Base-by-base conservation (phyloP, 371 early-diverging fungal species). In the Zychaea mexicana region DNA sequence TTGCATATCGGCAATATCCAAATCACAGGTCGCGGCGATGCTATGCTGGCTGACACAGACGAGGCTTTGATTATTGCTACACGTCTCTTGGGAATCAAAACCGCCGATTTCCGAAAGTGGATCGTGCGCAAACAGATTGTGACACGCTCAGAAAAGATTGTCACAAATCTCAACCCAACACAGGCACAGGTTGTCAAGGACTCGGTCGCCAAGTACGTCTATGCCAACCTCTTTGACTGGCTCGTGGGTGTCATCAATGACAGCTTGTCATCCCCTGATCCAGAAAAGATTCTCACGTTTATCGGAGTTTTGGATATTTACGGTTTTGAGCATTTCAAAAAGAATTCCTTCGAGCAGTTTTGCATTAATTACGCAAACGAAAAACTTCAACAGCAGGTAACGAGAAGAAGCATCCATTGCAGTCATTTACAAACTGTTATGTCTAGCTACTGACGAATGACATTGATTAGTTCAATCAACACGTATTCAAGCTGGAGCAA, bases 271-370 rank as follows among this genome's bases (percentile, higher is more conserved):
- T 68, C 61, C n/a, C 85, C 88, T 10, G 87, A 82, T 19, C 36
- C 38, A 9, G 66, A 57, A 8, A 45, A 57, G 7, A 76, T 82
- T 17, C 65, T 67, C 7, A 76, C 71, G 39, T 96, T 96, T 70
- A 96, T 95, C 66, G 97, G 96, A 68, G 94, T 97, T 13, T 84
- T 97, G 70, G 93, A 97, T 89, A 92, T 96, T 80, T 93, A 94
- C 72, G 94, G 98, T 61, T 94, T 95, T 82, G 94, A 93, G 81
- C 96, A 97, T 68, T 97, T 97, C 74, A 84, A 94, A 77, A 90
- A 88, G 78, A 99, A 99, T 83, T 93, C 94, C 10, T 99, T 98
- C 74, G 99, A 99, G 75, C 98, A 99, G 82, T 94, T 99, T 71
- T 96, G 97, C 81, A 96, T 98, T 78, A 99, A 94, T 85, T 98